phyloP scores from a whole-genome alignment of 345 rosid species.

The Arabis alpina region DNA sequence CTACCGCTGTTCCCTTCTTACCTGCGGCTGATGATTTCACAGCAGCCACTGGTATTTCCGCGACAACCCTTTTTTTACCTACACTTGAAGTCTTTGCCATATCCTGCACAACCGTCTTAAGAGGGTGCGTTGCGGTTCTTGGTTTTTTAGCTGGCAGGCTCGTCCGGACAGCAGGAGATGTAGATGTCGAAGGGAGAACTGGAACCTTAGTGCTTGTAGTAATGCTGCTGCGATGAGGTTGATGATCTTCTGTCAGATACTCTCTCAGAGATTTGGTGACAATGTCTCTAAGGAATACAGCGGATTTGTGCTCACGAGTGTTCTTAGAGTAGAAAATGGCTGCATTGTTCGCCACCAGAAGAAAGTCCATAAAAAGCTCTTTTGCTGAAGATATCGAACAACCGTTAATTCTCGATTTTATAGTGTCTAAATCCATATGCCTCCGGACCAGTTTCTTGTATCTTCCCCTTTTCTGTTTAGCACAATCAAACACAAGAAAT shows the following conservation, averaged over 20 bases:
- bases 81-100: constrained; percentile 39
- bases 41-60: constrained; percentile 45
- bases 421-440: constrained; percentile 76
- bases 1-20: constrained; percentile 44
- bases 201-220: constrained; percentile 35
- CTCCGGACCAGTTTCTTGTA: constrained; percentile 75
- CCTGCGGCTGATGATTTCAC: constrained; percentile 45
- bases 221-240: constrained; percentile 37
- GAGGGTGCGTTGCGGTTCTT: constrained; percentile 33
- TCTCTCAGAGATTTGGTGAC: constrained; percentile 55
- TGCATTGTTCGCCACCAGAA: constrained; percentile 78
- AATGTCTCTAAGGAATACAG: constrained; percentile 57
- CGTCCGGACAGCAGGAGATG: constrained; percentile 34
- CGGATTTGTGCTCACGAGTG: constrained; percentile 87
- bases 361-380: constrained; percentile 71
- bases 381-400: constrained; percentile 49
- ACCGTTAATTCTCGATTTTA: constrained; percentile 62
- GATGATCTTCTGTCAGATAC: constrained; percentile 45
- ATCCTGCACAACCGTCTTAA: constrained; percentile 25
- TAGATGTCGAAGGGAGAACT: constrained; percentile 12
- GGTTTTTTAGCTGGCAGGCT: constrained; percentile 49
- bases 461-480: constrained; percentile 78
- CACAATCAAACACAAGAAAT: constrained; percentile 7
- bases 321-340: constrained; percentile 72
- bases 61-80: constrained; percentile 40